These are phyloP conservation scores for Colletotrichum falcatum DNA, from an alignment of 2,329 filamentous ascomycete species.

Conservation along the genomic window DNA sequence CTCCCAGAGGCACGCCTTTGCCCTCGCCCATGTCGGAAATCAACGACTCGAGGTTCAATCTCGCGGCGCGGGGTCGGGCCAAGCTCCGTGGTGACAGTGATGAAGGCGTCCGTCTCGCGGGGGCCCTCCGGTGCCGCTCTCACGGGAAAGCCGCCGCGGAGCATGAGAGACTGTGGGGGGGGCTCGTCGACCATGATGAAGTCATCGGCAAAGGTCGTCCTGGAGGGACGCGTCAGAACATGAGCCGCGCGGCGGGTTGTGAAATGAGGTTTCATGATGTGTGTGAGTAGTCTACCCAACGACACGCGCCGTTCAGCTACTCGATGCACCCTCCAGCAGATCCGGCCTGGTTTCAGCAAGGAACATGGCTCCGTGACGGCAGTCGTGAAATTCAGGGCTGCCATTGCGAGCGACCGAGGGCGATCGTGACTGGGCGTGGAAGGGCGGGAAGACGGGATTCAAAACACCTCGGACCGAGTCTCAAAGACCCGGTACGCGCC, in stretches of 20 bases:
- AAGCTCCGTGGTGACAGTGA: constrained; percentile 19
- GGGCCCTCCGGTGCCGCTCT: neutral
- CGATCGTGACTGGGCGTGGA: neutral
- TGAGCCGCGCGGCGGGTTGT: neutral
- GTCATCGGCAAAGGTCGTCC: constrained; percentile 38
- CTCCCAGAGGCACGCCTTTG: neutral
- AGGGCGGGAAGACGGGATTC: neutral
- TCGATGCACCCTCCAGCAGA: constrained; percentile 32
- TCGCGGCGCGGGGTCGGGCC: constrained; percentile 1
- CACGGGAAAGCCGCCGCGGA: constrained; percentile 32
- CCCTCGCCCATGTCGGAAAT: constrained; percentile 16
- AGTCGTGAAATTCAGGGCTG: constrained; percentile 31
- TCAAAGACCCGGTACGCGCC: neutral
- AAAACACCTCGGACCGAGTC: neutral
- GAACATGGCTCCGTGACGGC: constrained; percentile 13
- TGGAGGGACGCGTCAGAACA: neutral
- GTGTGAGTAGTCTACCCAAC: constrained; percentile 2
- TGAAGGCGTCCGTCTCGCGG: constrained; percentile 31
- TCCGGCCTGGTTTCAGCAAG: constrained; percentile 28
- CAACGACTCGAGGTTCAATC: constrained; percentile 30
- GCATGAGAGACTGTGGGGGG: constrained; percentile 11
- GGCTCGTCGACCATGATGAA: constrained; percentile 39
- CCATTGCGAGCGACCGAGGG: neutral
- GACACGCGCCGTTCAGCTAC: constrained; percentile 23
- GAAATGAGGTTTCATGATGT: neutral